Evolutionary conservation across 208 protist genomes (phyloP).

Genomic region (Acanthamoeba royreba): DNA sequence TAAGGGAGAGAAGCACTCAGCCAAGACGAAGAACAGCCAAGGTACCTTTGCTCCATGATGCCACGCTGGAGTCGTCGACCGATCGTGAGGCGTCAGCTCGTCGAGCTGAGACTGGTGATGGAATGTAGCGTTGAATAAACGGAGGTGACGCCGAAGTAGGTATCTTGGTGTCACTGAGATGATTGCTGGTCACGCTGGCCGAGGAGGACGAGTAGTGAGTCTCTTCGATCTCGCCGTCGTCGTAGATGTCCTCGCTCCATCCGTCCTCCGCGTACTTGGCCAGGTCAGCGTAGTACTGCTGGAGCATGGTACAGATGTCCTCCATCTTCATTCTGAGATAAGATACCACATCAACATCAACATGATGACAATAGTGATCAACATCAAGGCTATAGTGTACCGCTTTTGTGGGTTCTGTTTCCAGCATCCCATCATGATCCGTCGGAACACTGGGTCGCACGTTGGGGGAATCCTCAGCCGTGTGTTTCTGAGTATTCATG

Average conservation of each 20-base stretch:
- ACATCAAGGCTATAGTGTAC: background rate
- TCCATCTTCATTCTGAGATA: background rate
- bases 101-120: background rate
- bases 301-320: background rate
- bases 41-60: no score
- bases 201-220: background rate
- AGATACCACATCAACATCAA: background rate
- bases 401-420: background rate
- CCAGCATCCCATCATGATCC: constrained; percentile 26
- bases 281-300: background rate
- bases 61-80: background rate
- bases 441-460: constrained; percentile 21
- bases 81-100: background rate
- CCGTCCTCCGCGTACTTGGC: background rate
- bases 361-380: background rate
- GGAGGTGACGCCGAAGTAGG: background rate
- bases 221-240: background rate
- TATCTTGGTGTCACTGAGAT: background rate
- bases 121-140: no score
- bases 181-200: no score
- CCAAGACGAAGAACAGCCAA: no score
- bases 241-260: background rate
- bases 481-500: background rate
- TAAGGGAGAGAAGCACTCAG: no score
- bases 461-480: background rate